Base-by-base conservation (phyloP, 768 basidiomycete genomes). In the Pulveroboletus sp. region DNA sequence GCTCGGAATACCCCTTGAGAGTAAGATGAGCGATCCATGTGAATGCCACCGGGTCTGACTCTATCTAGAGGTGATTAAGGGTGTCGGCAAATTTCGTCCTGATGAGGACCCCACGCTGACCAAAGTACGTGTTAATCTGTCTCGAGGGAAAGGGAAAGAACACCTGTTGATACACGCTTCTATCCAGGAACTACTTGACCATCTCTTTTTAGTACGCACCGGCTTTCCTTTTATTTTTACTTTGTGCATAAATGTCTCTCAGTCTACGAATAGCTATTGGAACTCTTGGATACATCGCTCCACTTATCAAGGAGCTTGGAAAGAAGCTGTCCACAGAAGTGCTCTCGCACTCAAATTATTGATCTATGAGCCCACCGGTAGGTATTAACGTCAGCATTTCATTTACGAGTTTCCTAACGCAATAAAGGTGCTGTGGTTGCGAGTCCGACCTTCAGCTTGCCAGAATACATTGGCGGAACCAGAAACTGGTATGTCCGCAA, bases 281-380 rank as follows among this genome's bases (percentile, higher is more conserved):
- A 83, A 82, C 54, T 71, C 80, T 18, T 97, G 94, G 94, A 85
- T 96, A 58, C 76, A 81, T n/a, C 79, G 81, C 56, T 91, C 88
- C 31, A 92, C 87, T 0, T 99, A 99, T 68, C 78, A 78, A 12
- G 96, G 95, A 0, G 81, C 91, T 14, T 99, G 96, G 96, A 87
- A 94, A 59, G 96, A 99, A 66, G 85, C 88, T 2, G 93, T 98
- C 6, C 82, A 92, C 61, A 81, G 94, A 21, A 93, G 90, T 50
- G 95, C 93, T 1, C 75, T 97, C n/a, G 90, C 93, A 0, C 74
- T 97, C 55, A 98, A 98, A 69, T 77, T 96, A 49, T 75, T 97
- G 53, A 93, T 93, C 39, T 97, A 80, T 60, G 93, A 95, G 63
- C 93, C 93, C 2, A 96, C 90, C 2, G 88, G 86, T 80, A 41